Evolutionary conservation across 2,329 filamentous ascomycete species (phyloP).

Genomic region (Ceratocystis destructans): DNA sequence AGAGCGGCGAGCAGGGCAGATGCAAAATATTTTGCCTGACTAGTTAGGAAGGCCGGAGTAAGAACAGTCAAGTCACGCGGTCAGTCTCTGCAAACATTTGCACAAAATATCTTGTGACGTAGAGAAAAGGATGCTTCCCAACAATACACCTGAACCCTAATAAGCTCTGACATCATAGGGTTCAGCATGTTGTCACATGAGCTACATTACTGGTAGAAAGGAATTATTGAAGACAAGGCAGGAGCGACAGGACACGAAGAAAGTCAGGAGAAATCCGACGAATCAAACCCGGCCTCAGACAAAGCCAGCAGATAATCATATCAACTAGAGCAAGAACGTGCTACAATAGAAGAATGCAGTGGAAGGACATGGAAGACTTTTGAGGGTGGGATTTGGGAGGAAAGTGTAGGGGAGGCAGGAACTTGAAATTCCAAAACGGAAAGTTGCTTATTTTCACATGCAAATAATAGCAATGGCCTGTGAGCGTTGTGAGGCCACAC

Average conservation of each 20-base stretch:
- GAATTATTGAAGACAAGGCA: not conserved
- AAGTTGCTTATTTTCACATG: conserved; percentile 6
- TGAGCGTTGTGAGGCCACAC: conserved; percentile 3
- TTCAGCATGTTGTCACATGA: not conserved
- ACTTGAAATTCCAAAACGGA: not conserved
- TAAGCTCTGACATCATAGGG: not conserved
- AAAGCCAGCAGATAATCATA: not conserved
- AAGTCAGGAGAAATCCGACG: not conserved
- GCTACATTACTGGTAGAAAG: not conserved
- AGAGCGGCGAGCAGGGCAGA: not conserved
- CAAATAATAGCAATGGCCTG: not conserved
- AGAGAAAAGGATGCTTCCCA: not conserved
- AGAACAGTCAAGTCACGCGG: no score
- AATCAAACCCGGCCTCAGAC: not conserved
- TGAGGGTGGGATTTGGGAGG: not conserved
- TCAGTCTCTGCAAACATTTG: no score
- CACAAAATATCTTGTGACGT: not conserved
- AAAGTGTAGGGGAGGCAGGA: not conserved
- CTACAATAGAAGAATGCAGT: not conserved
- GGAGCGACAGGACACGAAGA: not conserved
- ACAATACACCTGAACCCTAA: not conserved
- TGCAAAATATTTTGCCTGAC: not conserved
- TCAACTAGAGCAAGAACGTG: not conserved
- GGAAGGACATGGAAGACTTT: not conserved
- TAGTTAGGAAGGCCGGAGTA: not conserved